A percentile compares a stretch with the other conserved stretches of the same genome.
Evolutionary conservation across 2,329 filamentous ascomycete species (phyloP).

Genomic region (Botrytis byssoidea): DNA sequence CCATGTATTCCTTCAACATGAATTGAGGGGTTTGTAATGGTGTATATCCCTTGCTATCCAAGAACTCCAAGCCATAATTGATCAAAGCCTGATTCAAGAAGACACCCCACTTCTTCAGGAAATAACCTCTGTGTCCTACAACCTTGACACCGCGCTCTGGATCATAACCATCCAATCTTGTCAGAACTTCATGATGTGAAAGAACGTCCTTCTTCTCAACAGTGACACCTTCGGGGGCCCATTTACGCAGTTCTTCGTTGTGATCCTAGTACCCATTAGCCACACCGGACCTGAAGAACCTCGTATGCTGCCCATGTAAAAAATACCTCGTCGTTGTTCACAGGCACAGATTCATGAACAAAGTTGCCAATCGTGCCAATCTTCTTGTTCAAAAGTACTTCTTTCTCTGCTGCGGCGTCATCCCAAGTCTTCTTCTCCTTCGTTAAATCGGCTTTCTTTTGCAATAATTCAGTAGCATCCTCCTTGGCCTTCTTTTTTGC

Average conservation of each 20-base stretch:
- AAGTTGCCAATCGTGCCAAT: conserved; percentile 84
- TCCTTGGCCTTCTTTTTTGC: conserved; percentile 94
- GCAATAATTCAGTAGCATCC: conserved; percentile 75
- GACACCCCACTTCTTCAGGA: conserved; percentile 83
- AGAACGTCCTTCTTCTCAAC: conserved; percentile 75
- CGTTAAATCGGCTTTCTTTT: conserved; percentile 74
- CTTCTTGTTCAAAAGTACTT: conserved; percentile 70
- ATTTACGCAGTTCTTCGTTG: conserved; percentile 74
- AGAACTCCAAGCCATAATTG: conserved; percentile 92
- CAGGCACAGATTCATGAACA: conserved; percentile 83
- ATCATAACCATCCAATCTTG: conserved; percentile 86
- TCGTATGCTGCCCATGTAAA: background rate
- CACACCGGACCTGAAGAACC: conserved; percentile 4
- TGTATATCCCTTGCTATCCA: conserved; percentile 76
- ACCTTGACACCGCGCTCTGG: conserved; percentile 91
- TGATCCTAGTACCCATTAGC: conserved; percentile 56
- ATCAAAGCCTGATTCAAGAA: conserved; percentile 90
- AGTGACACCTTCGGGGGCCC: conserved; percentile 73
- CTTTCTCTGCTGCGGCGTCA: conserved; percentile 72
- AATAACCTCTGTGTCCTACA: conserved; percentile 92
- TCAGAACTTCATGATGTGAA: conserved; percentile 93
- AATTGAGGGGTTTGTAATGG: conserved; percentile 87
- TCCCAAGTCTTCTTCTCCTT: conserved; percentile 79
- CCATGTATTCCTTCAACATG: conserved; percentile 95
- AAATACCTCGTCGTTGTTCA: conserved; percentile 74